Percentiles rank a stretch among this genome's conserved stretches.
Conservation (phyloP, 2,329 filamentous ascomycete species). For the Ceratocystis colombiana region DNA sequence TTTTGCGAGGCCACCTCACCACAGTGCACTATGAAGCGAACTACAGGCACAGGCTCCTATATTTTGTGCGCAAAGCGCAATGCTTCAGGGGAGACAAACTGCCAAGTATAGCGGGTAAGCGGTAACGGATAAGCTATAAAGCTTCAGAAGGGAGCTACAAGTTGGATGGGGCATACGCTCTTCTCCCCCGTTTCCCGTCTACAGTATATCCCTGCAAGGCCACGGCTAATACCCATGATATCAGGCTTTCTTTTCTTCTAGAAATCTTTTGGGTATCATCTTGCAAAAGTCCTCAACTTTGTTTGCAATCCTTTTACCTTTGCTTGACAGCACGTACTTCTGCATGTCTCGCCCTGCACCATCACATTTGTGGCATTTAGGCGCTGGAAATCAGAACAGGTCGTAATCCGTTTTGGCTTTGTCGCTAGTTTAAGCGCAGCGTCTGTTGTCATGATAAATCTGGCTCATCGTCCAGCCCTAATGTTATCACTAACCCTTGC, state of each 20-base stretch:
- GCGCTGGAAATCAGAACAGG: not conserved
- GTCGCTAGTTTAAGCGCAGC: not conserved
- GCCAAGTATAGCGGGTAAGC: not conserved
- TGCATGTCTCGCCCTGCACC: constrained; percentile 7
- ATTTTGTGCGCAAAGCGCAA: not conserved
- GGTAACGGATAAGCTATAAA: not conserved
- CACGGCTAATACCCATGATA: not conserved
- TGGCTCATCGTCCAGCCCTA: not conserved
- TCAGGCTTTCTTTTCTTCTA: not conserved
- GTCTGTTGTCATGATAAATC: not conserved
- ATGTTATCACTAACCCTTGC: not conserved
- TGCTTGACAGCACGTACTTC: not conserved
- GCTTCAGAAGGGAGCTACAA: constrained; percentile 6
- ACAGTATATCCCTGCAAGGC: not conserved
- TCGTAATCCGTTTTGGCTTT: not conserved
- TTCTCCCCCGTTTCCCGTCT: not conserved
- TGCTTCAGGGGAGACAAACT: not conserved
- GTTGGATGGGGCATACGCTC: not conserved
- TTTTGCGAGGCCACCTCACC: not conserved
- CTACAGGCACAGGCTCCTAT: not conserved
- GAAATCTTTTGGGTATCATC: not conserved
- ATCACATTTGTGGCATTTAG: not conserved
- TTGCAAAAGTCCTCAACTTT: not conserved
- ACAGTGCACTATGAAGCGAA: no score
- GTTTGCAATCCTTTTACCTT: not conserved